Evolutionary conservation across 148 eudicot species (phyloP).

Genomic region (Euryodendron excelsum): DNA sequence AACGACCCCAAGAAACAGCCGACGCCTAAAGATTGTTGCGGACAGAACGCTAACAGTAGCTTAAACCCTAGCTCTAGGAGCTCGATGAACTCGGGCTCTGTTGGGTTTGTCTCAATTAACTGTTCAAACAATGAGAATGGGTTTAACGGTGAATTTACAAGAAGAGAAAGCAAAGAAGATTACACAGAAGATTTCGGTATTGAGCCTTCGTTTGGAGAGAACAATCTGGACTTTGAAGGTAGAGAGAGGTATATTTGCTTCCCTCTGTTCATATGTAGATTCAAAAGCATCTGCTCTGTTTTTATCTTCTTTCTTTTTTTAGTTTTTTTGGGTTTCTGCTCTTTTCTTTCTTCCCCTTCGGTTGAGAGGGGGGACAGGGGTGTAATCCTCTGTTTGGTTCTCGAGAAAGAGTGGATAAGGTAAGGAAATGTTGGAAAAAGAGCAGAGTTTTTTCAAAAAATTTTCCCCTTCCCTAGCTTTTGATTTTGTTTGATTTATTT

Average conservation of each 20-base stretch:
- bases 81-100: constrained; percentile 21
- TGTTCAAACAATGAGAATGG: constrained; percentile 22
- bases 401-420: constrained; percentile 2
- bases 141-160: background rate
- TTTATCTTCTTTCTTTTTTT: background rate
- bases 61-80: constrained; percentile 19
- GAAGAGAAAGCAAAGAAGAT: background rate
- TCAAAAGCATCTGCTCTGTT: background rate
- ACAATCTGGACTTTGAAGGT: constrained; percentile 56
- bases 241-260: constrained; percentile 52
- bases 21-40: background rate
- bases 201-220: constrained; percentile 68
- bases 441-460: background rate
- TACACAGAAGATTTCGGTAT: constrained; percentile 33
- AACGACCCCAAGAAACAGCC: constrained; percentile 10
- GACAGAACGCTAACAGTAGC: background rate
- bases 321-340: background rate
- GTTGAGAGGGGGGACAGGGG: background rate
- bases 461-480: background rate
- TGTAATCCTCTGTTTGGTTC: background rate
- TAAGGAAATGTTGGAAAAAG: background rate
- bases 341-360: no score
- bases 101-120: constrained; percentile 23
- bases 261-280: background rate
- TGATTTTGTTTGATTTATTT: background rate